Conservation (phyloP, 202 grass and related monocot genomes). For the Saccharum hybrid region DNA sequence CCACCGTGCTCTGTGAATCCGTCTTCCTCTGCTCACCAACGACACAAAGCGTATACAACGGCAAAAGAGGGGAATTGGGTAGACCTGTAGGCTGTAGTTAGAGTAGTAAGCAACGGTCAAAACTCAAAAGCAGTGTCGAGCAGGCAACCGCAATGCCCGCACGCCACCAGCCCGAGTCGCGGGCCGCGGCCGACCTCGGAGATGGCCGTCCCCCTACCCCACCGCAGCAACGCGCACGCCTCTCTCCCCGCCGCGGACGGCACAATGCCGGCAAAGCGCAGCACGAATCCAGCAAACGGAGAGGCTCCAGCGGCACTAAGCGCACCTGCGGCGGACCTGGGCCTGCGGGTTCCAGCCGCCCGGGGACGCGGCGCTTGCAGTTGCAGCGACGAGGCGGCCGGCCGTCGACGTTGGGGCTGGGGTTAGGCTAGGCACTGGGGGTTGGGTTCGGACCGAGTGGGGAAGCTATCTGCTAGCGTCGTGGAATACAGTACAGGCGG, state of each 20-base stretch:
- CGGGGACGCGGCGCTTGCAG: background rate
- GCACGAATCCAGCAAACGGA: background rate
- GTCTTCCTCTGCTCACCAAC: background rate
- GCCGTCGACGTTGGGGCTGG: background rate
- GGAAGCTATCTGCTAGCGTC: background rate
- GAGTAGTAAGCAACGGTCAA: background rate
- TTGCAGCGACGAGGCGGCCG: background rate
- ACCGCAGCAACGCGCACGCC: conserved; percentile 4
- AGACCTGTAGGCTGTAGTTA: background rate
- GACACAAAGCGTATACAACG: background rate
- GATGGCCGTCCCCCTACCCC: background rate
- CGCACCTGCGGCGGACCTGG: no score
- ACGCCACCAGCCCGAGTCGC: background rate
- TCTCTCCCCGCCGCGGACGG: background rate
- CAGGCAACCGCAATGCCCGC: background rate
- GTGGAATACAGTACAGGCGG: background rate
- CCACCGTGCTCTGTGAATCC: background rate
- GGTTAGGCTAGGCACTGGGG: no score
- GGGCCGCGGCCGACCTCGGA: background rate
- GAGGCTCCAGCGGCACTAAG: background rate
- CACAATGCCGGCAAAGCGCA: background rate
- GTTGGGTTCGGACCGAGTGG: no score
- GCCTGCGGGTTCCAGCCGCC: background rate
- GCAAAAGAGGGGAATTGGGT: background rate
- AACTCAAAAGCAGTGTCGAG: no score